Percentiles rank a stretch among this genome's conserved stretches.
These are phyloP conservation scores for Athelia sp. DNA, from an alignment of 1,284 basidiomycete species.

Conservation along the genomic window DNA sequence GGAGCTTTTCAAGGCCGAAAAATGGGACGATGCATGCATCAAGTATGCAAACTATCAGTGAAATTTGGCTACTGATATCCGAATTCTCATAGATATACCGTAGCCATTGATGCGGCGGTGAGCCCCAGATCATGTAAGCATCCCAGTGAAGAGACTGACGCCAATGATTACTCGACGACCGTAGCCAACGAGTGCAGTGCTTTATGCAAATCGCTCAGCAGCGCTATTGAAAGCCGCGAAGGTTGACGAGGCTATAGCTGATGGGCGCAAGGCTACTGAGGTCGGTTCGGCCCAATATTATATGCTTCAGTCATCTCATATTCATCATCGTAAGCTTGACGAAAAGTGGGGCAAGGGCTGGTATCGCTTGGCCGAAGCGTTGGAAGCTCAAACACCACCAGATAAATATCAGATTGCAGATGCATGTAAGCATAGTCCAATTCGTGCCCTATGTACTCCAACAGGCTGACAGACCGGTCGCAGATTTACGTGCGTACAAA, in stretches of 20 bases:
- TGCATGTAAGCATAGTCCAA: background rate
- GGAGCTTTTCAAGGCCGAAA: slow-evolving; percentile 13
- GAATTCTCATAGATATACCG: slow-evolving; percentile 10
- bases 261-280: slow-evolving; percentile 14
- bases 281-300: background rate
- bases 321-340: slow-evolving; percentile 9
- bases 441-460: too few relatives aligned
- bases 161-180: background rate
- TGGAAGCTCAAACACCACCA: slow-evolving; percentile 1
- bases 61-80: background rate
- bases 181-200: slow-evolving; percentile 6
- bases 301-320: background rate
- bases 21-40: slow-evolving; percentile 12
- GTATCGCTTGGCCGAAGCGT: slow-evolving; percentile 11
- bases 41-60: background rate
- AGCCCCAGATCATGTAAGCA: too few relatives aligned
- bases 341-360: slow-evolving; percentile 15
- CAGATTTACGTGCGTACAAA: background rate
- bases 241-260: slow-evolving; percentile 11
- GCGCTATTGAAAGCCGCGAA: slow-evolving; percentile 12
- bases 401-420: background rate
- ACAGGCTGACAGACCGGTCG: background rate
- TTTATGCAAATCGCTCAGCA: slow-evolving; percentile 15
- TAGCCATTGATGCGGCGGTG: slow-evolving; percentile 11
- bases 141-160: too few relatives aligned